A percentile compares a stretch with the other conserved stretches of the same genome.
Conservation (phyloP, 306 rosid species). For the Begonia loranthoides region DNA sequence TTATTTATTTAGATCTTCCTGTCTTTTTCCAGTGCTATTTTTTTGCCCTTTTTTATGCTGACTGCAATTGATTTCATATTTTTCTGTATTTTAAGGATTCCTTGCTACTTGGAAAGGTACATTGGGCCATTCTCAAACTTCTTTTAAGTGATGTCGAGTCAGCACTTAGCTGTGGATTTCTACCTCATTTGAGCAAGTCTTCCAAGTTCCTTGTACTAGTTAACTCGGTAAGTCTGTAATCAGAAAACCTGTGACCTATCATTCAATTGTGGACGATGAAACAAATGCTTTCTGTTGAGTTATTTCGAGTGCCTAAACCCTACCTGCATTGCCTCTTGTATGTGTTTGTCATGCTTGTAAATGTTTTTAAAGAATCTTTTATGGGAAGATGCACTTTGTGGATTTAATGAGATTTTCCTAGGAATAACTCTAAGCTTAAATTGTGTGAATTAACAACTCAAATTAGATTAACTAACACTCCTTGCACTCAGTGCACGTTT, state of each 20-base stretch:
- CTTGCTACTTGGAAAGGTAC: constrained; percentile 72
- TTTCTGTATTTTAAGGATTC: constrained; percentile 51
- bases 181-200: constrained; percentile 53
- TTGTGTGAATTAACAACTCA: too few relatives aligned
- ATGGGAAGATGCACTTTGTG: too few relatives aligned
- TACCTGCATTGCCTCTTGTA: too few relatives aligned
- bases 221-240: constrained; percentile 60
- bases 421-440: too few relatives aligned
- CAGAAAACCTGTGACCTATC: neutral
- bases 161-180: constrained; percentile 42
- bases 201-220: constrained; percentile 85
- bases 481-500: too few relatives aligned
- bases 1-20: neutral
- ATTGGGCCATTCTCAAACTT: constrained; percentile 64
- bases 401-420: too few relatives aligned
- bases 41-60: neutral
- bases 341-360: too few relatives aligned
- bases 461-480: too few relatives aligned
- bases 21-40: neutral
- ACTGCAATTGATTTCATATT: constrained; percentile 8
- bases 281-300: neutral
- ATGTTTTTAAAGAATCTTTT: too few relatives aligned
- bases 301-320: too few relatives aligned
- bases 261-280: neutral
- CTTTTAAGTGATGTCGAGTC: constrained; percentile 63